These are phyloP conservation scores for Fusarium irregulare DNA, from an alignment of 2,329 filamentous ascomycete species.

Conservation along the genomic window DNA sequence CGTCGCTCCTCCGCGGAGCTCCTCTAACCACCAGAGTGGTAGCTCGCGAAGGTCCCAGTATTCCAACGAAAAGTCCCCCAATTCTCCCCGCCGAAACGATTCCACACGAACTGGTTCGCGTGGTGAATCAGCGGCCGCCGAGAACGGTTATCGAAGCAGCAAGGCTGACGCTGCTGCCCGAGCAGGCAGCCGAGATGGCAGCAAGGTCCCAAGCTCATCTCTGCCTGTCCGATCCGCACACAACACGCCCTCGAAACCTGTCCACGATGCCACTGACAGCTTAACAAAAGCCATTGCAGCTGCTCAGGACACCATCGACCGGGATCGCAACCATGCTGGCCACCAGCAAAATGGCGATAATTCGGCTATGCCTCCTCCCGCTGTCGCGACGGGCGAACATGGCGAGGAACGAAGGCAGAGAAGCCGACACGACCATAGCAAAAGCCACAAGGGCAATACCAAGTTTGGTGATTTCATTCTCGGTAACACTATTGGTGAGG, in stretches of 20 bases:
- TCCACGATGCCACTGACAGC: constrained; percentile 81
- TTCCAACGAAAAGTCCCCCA: constrained; percentile 57
- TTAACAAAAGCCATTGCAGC: constrained; percentile 75
- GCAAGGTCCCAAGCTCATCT: constrained; percentile 51
- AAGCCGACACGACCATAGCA: constrained; percentile 69
- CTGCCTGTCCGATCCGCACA: constrained; percentile 60
- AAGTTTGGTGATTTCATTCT: constrained; percentile 97
- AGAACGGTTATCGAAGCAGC: constrained; percentile 48
- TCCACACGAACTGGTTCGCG: constrained; percentile 51
- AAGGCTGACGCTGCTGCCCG: constrained; percentile 55
- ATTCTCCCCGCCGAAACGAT: constrained; percentile 57
- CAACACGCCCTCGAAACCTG: constrained; percentile 64
- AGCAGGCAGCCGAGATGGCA: constrained; percentile 55
- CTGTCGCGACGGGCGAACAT: constrained; percentile 56
- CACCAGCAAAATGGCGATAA: constrained; percentile 49
- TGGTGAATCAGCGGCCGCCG: constrained; percentile 47
- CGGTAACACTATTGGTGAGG: constrained; percentile 95
- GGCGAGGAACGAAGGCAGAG: constrained; percentile 62
- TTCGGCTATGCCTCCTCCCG: constrained; percentile 59
- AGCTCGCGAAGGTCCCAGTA: constrained; percentile 59
- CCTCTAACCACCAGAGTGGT: constrained; percentile 69
- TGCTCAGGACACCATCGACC: constrained; percentile 49
- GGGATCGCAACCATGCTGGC: constrained; percentile 44
- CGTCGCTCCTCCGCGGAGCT: constrained; percentile 82
- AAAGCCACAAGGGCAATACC: constrained; percentile 71